Evolutionary conservation across 345 rosid species (phyloP).

Genomic region (Bruguiera parviflora): DNA sequence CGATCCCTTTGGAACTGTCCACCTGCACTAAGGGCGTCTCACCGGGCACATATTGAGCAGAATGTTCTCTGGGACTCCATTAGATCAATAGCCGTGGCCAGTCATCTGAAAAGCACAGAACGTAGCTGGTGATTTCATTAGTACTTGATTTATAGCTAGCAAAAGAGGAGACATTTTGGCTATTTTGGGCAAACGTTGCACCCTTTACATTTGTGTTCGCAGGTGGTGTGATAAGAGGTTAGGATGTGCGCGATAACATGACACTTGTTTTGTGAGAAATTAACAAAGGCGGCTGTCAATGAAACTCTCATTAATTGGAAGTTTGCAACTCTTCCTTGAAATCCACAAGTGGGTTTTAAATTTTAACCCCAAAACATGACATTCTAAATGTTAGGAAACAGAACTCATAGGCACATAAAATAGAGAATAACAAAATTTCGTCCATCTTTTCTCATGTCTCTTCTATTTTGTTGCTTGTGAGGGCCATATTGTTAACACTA

Average conservation of each 20-base stretch:
- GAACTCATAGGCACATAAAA: too few species aligned
- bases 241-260: conserved; percentile 8
- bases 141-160: conserved; percentile 15
- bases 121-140: background rate
- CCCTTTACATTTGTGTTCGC: conserved; percentile 11
- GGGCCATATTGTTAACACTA: too few species aligned
- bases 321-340: too few species aligned
- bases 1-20: conserved; percentile 75
- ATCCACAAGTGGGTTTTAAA: too few species aligned
- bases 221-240: conserved; percentile 16
- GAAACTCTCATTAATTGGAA: background rate
- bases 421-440: too few species aligned
- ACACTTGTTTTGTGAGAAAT: conserved; percentile 8
- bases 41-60: background rate
- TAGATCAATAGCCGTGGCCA: background rate
- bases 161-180: background rate
- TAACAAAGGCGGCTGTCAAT: conserved; percentile 12
- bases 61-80: background rate
- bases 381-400: too few species aligned
- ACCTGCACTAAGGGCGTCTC: conserved; percentile 35
- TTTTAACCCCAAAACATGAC: too few species aligned
- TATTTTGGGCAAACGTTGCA: conserved; percentile 6
- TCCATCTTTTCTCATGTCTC: too few species aligned
- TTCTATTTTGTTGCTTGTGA: too few species aligned
- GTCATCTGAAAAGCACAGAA: background rate